These are phyloP conservation scores for Lepiota brunneoincarnata DNA, from an alignment of 768 basidiomycete genomes.

Conservation along the genomic window DNA sequence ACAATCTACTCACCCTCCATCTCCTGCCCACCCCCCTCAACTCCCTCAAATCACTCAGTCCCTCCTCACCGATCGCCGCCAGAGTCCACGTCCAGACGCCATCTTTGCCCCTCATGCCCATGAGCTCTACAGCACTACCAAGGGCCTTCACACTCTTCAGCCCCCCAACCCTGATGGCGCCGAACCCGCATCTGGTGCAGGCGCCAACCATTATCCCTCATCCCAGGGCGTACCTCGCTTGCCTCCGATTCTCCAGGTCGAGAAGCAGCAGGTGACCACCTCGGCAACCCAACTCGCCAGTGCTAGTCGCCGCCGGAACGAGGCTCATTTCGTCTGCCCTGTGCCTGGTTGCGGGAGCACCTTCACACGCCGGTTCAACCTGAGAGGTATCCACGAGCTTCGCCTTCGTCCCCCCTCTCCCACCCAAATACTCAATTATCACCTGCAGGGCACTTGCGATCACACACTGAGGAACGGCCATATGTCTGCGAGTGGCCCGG, in stretches of 20 bases:
- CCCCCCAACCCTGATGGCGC: conserved; percentile 27
- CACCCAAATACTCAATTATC: conserved; percentile 11
- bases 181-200: conserved; percentile 37
- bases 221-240: conserved; percentile 53
- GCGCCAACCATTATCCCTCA: conserved; percentile 54
- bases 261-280: conserved; percentile 94
- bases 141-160: conserved; percentile 24
- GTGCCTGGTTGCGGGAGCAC: conserved; percentile 95
- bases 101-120: conserved; percentile 53
- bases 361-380: conserved; percentile 92
- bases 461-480: conserved; percentile 93
- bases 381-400: conserved; percentile 55
- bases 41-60: conserved; percentile 15
- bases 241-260: conserved; percentile 86
- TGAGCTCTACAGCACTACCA: conserved; percentile 51
- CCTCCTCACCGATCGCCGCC: conserved; percentile 18
- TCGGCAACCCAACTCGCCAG: conserved; percentile 91
- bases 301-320: conserved; percentile 84
- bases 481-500: conserved; percentile 93
- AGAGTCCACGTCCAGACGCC: conserved; percentile 39
- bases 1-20: conserved; percentile 17
- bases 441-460: conserved; percentile 78
- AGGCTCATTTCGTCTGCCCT: conserved; percentile 90
- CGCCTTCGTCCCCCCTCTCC: background rate
- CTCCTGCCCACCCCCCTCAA: conserved; percentile 19